Conservation (phyloP, 148 eudicot genomes). For the Polygonum maritimum region DNA sequence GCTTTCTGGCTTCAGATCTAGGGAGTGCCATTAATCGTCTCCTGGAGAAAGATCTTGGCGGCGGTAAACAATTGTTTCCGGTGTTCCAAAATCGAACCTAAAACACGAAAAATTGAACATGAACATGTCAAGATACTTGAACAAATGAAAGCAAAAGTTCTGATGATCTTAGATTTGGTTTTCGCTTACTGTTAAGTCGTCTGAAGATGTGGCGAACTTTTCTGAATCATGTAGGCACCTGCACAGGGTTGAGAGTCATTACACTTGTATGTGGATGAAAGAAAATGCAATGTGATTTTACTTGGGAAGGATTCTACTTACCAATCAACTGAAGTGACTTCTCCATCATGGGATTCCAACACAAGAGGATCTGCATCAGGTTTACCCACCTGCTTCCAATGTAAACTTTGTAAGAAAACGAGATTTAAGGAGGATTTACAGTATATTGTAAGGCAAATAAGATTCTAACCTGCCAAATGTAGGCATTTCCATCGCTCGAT, state of each 20-base stretch:
- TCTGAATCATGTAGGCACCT: constrained; percentile 75
- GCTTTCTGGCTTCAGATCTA: constrained; percentile 12
- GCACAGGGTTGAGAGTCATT: constrained; percentile 11
- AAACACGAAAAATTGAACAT: neutral
- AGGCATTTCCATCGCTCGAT: constrained; percentile 78
- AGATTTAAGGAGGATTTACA: neutral
- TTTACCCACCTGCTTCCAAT: constrained; percentile 44
- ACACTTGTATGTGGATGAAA: neutral
- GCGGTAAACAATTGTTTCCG: constrained; percentile 44
- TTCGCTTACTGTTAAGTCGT: constrained; percentile 77
- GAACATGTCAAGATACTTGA: neutral
- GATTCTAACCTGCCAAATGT: constrained; percentile 76
- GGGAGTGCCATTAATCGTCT: constrained; percentile 45
- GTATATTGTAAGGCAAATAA: neutral
- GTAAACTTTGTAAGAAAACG: neutral
- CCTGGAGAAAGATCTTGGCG: constrained; percentile 43
- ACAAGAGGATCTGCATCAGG: constrained; percentile 54
- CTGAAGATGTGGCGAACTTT: constrained; percentile 81
- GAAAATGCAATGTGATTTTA: neutral
- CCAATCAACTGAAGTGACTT: constrained; percentile 93
- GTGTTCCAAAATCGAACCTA: constrained; percentile 85
- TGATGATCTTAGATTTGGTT: neutral
- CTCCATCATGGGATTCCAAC: constrained; percentile 67
- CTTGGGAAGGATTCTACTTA: constrained; percentile 15
- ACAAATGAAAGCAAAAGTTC: neutral